A percentile compares a stretch with the other conserved stretches of the same genome.
Conservation (phyloP, 2,329 filamentous ascomycete species). For the Colletotrichum tropicale region DNA sequence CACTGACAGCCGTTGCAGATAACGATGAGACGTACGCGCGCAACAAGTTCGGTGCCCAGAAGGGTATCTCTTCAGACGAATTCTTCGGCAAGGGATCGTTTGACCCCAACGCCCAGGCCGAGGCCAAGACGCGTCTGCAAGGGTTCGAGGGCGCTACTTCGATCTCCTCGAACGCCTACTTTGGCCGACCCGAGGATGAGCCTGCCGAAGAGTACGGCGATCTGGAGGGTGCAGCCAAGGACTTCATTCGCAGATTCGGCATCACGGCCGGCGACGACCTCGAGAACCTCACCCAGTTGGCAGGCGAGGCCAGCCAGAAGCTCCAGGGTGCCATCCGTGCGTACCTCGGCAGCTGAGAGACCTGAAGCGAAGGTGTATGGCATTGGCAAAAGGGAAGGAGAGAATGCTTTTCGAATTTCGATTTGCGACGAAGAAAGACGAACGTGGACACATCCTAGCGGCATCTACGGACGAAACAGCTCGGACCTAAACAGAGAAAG, state of each 20-base stretch:
- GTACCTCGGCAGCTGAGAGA: conserved; percentile 63
- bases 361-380: neutral
- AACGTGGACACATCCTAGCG: neutral
- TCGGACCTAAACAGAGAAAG: neutral
- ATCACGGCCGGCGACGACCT: conserved; percentile 95
- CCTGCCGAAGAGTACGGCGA: conserved; percentile 83
- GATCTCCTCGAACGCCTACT: conserved; percentile 98
- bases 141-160: conserved; percentile 91
- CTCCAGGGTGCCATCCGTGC: conserved; percentile 77
- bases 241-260: conserved; percentile 94
- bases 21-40: conserved; percentile 86
- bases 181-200: conserved; percentile 89
- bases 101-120: conserved; percentile 79
- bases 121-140: conserved; percentile 86
- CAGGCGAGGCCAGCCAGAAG: conserved; percentile 85
- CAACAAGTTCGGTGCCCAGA: conserved; percentile 88
- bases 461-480: neutral
- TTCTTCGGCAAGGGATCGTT: conserved; percentile 93
- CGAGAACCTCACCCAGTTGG: conserved; percentile 82
- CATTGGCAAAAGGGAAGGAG: neutral
- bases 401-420: neutral
- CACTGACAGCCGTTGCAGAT: conserved; percentile 41
- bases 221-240: conserved; percentile 90
- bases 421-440: neutral
- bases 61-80: conserved; percentile 96